These are phyloP conservation scores for Geotrichum fermentans DNA, from an alignment of 1,139 yeast species.

Conservation along the genomic window DNA sequence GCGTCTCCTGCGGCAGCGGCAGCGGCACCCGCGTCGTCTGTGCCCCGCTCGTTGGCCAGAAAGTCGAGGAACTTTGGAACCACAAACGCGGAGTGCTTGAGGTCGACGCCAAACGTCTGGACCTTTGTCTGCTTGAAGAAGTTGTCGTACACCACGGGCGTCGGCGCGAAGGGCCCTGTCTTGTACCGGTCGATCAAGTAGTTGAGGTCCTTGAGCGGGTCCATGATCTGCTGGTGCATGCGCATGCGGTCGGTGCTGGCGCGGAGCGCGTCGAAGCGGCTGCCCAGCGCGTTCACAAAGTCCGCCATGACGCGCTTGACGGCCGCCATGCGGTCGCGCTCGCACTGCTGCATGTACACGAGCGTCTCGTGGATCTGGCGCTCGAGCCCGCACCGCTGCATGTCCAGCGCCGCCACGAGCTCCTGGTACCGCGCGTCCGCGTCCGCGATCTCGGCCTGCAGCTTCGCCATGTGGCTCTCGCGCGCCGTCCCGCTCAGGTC, in stretches of 20 bases:
- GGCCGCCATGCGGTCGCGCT: conserved; percentile 64
- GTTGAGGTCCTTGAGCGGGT: conserved; percentile 59
- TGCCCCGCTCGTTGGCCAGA: conserved; percentile 44
- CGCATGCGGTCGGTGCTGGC: conserved; percentile 44
- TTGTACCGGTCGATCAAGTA: conserved; percentile 56
- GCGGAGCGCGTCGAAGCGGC: conserved; percentile 38
- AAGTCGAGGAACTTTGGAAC: conserved; percentile 59
- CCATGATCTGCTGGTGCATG: conserved; percentile 53
- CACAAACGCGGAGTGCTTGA: conserved; percentile 62
- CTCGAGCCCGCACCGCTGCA: conserved; percentile 63
- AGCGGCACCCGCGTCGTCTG: neutral
- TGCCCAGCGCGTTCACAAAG: conserved; percentile 51
- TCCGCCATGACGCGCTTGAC: conserved; percentile 63
- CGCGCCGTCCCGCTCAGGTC: conserved; percentile 1
- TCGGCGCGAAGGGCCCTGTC: conserved; percentile 70
- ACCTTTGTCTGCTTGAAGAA: conserved; percentile 48
- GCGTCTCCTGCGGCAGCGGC: neutral
- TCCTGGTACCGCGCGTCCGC: conserved; percentile 54
- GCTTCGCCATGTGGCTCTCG: conserved; percentile 21
- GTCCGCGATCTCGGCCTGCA: conserved; percentile 30
- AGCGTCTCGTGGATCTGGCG: conserved; percentile 62
- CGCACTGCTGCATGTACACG: conserved; percentile 70
- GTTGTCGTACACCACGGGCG: conserved; percentile 64
- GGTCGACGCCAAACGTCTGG: conserved; percentile 80
- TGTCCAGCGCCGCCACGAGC: conserved; percentile 56